Evolutionary conservation across 331 rosid species (phyloP).

Genomic region (Erythrophleum ivorense): DNA sequence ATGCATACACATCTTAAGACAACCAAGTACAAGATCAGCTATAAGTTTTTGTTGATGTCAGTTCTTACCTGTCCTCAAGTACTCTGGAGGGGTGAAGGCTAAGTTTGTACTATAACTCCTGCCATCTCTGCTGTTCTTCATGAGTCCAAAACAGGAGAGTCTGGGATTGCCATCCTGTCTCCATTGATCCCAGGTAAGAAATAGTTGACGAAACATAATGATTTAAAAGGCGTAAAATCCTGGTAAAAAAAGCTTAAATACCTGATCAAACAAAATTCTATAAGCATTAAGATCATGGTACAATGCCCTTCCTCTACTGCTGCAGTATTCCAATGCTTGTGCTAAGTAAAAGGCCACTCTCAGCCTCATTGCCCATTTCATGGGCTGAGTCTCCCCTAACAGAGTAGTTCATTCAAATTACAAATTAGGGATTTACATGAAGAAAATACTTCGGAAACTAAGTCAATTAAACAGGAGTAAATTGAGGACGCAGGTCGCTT

Average conservation of each 20-base stretch:
- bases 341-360: conserved; percentile 97
- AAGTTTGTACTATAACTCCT: conserved; percentile 91
- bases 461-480: conserved; percentile 13
- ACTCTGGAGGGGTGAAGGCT: conserved; percentile 96
- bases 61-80: conserved; percentile 77
- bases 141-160: conserved; percentile 93
- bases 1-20: neutral
- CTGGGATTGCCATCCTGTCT: conserved; percentile 83
- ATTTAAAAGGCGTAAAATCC: conserved; percentile 19
- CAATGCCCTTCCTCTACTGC: conserved; percentile 80
- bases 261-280: conserved; percentile 90
- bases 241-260: conserved; percentile 31
- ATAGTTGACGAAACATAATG: conserved; percentile 28
- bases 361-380: conserved; percentile 99
- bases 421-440: conserved; percentile 26
- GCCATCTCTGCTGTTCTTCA: conserved; percentile 97
- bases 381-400: conserved; percentile 92
- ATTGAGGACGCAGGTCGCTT: conserved; percentile 23
- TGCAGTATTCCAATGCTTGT: conserved; percentile 95
- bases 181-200: conserved; percentile 31
- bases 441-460: conserved; percentile 25
- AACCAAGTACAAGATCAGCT: neutral
- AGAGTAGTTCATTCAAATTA: conserved; percentile 41
- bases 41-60: conserved; percentile 11
- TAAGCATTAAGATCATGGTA: conserved; percentile 99